Base-by-base conservation (phyloP, 2,329 filamentous ascomycete species). In the Fusarium sp. region DNA sequence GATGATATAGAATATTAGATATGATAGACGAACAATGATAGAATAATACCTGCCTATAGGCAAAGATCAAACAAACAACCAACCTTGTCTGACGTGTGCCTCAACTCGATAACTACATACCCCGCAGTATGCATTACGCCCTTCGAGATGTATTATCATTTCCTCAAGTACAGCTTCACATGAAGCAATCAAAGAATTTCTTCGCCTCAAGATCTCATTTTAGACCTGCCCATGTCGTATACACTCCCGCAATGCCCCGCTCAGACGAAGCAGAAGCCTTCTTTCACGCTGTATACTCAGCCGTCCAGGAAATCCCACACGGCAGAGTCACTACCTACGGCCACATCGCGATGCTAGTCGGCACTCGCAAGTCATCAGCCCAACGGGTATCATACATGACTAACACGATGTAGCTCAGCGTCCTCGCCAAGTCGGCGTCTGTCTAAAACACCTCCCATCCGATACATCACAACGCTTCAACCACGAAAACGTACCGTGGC, bases 241-340 rank as follows among this genome's bases (percentile, higher is more conserved):
- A 10, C 2, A 13, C 2, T 4, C 1, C 22, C 31, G 50, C 7
- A n/a, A 92, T 92, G 90, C 74, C 88, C 15, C 87, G 88, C 60
- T 88, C 88, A 40, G 90, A 93, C 67, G 91, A 93, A 76, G 90
- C 90, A 11, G 82, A 83, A 62, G 84, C 89, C 19, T 94, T 93
- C 81, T 92, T 90, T 76, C 79, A 81, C 79, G 80, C 90, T 40
- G 93, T 97, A 45, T 97, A 96, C 78, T 79, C 82, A 57, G 92
- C 93, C 12, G 86, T 97, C 4, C 91, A 94, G 75, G 88, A 97
- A 74, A 91, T 98, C 29, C 94, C 95, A 0, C 73, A 77, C 8
- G 94, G 94, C 60, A 90, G 85, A 73, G 93, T 97, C 38, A 97
- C 93, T 2, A 91, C 87, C 42, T 98, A 98, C 74, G 92, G 91